phyloP scores from a whole-genome alignment of 805 yeast species.

The Candida easanensis region DNA sequence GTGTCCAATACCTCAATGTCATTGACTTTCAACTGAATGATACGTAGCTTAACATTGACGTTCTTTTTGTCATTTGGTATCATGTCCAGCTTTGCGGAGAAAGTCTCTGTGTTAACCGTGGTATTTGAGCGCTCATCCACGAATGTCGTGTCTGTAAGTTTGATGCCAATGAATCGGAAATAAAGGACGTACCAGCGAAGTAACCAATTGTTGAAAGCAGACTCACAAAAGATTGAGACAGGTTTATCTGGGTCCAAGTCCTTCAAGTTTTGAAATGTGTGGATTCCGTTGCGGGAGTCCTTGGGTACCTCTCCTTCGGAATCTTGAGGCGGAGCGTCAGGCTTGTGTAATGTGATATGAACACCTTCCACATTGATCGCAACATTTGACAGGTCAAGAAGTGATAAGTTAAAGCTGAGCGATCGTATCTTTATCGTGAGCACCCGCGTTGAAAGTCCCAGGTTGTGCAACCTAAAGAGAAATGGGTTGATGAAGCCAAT shows the following conservation, averaged over 20 bases:
- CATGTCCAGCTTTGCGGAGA: constrained; percentile 18
- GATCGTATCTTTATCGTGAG: constrained; percentile 15
- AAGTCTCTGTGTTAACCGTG: constrained; percentile 12
- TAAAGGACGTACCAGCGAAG: constrained; percentile 20
- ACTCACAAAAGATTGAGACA: constrained; percentile 16
- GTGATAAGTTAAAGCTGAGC: constrained; percentile 14
- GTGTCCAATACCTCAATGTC: constrained; percentile 21
- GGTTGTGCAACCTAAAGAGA: constrained; percentile 19
- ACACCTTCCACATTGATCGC: constrained; percentile 21
- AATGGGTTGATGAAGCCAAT: constrained; percentile 31
- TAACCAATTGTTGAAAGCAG: constrained; percentile 3
- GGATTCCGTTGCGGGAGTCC: constrained; percentile 1
- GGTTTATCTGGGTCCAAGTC: constrained; percentile 17
- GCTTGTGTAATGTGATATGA: constrained; percentile 10
- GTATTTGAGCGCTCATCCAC: constrained; percentile 14
- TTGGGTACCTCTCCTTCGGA: neutral
- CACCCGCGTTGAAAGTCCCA: constrained; percentile 13
- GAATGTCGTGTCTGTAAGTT: constrained; percentile 14
- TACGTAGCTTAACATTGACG: constrained; percentile 13
- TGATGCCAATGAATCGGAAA: constrained; percentile 25
- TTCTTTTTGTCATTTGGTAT: constrained; percentile 6
- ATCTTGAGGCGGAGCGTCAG: neutral
- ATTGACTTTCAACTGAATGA: constrained; percentile 20
- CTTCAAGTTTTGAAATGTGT: constrained; percentile 8
- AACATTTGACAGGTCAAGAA: constrained; percentile 17